Conservation (phyloP, 2,329 filamentous ascomycete species). For the Phyllosticta capitalensis region DNA sequence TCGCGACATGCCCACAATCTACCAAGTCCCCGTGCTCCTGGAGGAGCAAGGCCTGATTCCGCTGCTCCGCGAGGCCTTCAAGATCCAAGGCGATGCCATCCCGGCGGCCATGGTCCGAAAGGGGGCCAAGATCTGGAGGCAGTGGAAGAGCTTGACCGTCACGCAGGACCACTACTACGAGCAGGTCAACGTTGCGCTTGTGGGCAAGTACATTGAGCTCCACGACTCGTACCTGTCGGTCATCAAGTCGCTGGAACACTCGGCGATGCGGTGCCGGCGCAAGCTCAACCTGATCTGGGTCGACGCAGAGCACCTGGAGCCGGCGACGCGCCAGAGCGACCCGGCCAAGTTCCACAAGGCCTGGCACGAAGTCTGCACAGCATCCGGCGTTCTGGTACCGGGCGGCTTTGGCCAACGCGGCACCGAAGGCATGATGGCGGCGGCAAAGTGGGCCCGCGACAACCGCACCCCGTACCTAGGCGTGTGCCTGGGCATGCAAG, state of each 20-base stretch:
- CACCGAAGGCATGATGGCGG: constrained; percentile 81
- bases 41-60: constrained; percentile 67
- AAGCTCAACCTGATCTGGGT: constrained; percentile 78
- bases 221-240: constrained; percentile 82
- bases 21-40: constrained; percentile 90
- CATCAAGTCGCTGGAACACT: constrained; percentile 80
- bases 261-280: constrained; percentile 73
- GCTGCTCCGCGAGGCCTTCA: constrained; percentile 56
- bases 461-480: constrained; percentile 76
- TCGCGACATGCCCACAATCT: constrained; percentile 79
- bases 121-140: constrained; percentile 62
- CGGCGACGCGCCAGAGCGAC: constrained; percentile 48
- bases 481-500: constrained; percentile 86
- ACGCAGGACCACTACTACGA: constrained; percentile 58
- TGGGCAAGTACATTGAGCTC: constrained; percentile 83
- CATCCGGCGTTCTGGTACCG: constrained; percentile 58
- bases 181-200: constrained; percentile 69
- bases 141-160: constrained; percentile 66
- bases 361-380: constrained; percentile 70
- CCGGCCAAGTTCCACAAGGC: constrained; percentile 74
- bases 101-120: constrained; percentile 47
- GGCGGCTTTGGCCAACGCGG: constrained; percentile 77
- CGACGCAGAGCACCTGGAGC: constrained; percentile 76
- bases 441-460: constrained; percentile 77
- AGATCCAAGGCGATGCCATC: constrained; percentile 50